phyloP scores from a whole-genome alignment of 495 filamentous ascomycete species.

The Cercophora newfieldiana region DNA sequence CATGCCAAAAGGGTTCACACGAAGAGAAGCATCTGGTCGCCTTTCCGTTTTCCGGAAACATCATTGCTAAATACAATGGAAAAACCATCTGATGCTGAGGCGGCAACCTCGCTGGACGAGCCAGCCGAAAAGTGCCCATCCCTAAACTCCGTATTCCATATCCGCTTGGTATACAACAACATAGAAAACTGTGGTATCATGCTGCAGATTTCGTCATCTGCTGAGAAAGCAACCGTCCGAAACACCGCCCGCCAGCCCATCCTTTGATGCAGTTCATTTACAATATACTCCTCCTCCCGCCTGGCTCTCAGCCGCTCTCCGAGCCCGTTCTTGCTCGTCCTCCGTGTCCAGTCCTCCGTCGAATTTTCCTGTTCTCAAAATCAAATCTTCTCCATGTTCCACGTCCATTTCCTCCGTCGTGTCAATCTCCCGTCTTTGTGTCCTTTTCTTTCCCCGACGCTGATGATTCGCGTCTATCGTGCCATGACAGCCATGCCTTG shows the following conservation, averaged over 20 bases:
- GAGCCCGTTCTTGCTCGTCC: neutral
- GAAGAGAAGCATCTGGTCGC: neutral
- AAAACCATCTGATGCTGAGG: neutral
- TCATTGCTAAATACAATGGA: neutral
- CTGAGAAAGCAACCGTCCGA: neutral
- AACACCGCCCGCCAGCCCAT: neutral
- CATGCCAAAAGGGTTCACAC: neutral
- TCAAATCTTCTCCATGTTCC: neutral
- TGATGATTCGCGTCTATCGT: neutral
- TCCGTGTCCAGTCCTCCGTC: neutral
- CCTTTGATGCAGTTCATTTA: neutral
- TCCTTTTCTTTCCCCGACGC: neutral
- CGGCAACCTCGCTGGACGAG: neutral
- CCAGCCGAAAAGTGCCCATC: neutral
- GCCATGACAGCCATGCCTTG: neutral
- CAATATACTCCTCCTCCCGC: neutral
- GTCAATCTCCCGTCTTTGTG: neutral
- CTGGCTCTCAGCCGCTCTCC: neutral
- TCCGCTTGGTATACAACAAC: neutral
- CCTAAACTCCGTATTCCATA: neutral
- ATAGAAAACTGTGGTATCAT: constrained; percentile 17
- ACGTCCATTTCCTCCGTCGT: neutral
- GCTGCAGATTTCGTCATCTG: constrained; percentile 6
- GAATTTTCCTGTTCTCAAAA: neutral
- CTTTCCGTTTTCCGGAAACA: neutral